A percentile compares a stretch with the other conserved stretches of the same genome.
Evolutionary conservation across 2,329 filamentous ascomycete genomes (phyloP).

Genomic region (Aspergillus caelatus): DNA sequence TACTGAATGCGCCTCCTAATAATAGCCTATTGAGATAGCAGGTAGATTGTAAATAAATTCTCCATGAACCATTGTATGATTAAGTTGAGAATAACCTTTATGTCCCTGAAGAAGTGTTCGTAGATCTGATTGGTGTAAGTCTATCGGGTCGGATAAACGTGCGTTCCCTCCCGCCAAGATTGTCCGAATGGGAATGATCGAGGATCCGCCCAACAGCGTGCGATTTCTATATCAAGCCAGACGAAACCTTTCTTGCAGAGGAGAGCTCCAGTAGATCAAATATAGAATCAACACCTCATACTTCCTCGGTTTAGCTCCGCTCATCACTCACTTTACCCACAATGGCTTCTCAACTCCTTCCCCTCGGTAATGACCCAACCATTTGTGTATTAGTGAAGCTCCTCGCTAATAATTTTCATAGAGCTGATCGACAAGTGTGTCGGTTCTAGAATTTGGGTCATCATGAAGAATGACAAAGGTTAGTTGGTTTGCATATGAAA

Average conservation of each 20-base stretch:
- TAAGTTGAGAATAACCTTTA: background rate
- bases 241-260: slow-evolving; percentile 4
- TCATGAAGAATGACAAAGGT: slow-evolving; percentile 99
- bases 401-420: slow-evolving; percentile 44
- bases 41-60: background rate
- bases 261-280: background rate
- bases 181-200: slow-evolving; percentile 22
- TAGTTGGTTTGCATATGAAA: slow-evolving; percentile 23
- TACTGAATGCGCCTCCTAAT: background rate
- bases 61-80: background rate
- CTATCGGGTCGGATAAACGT: slow-evolving; percentile 26
- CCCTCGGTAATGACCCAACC: slow-evolving; percentile 58
- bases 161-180: slow-evolving; percentile 22
- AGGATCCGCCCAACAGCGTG: slow-evolving; percentile 20
- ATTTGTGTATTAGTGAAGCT: slow-evolving; percentile 7
- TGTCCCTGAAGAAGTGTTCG: background rate
- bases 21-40: background rate
- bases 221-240: slow-evolving; percentile 24
- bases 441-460: slow-evolving; percentile 95
- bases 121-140: slow-evolving; percentile 18
- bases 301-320: background rate
- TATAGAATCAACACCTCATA: background rate
- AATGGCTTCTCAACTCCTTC: slow-evolving; percentile 76
- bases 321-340: slow-evolving; percentile 16
- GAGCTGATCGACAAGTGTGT: slow-evolving; percentile 99